Conservation (phyloP, 805 yeast species). For the Candida chauliodis region DNA sequence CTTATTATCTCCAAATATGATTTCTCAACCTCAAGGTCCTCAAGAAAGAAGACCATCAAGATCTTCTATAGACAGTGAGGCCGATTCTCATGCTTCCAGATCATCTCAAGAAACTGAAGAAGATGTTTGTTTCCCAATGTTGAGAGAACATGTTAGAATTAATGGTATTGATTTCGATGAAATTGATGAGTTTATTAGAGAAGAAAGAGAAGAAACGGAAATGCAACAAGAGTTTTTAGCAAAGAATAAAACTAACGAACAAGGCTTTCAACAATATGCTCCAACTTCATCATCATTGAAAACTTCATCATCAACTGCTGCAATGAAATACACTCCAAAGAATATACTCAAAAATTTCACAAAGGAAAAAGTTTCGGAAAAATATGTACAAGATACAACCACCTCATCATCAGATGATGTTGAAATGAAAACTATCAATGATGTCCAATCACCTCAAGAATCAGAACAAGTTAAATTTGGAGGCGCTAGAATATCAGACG, state of each 20-base stretch:
- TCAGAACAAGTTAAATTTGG: slow-evolving; percentile 40
- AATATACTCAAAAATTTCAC: slow-evolving; percentile 22
- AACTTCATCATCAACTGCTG: slow-evolving; percentile 32
- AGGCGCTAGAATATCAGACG: slow-evolving; percentile 30
- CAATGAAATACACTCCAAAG: slow-evolving; percentile 61
- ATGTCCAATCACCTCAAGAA: slow-evolving; percentile 9
- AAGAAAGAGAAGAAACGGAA: slow-evolving; percentile 48
- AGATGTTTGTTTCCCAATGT: slow-evolving; percentile 96
- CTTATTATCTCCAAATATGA: slow-evolving; percentile 20
- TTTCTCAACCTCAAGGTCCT: background rate
- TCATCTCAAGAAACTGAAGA: slow-evolving; percentile 91
- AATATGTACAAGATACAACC: slow-evolving; percentile 2
- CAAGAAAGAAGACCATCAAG: slow-evolving; percentile 32
- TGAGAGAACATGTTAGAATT: slow-evolving; percentile 53
- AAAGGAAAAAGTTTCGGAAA: background rate
- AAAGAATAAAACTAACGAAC: slow-evolving; percentile 15
- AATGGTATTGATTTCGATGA: slow-evolving; percentile 91
- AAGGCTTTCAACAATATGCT: background rate
- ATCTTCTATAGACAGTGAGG: slow-evolving; percentile 54
- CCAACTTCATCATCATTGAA: background rate
- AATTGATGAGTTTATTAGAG: slow-evolving; percentile 74
- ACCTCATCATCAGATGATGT: slow-evolving; percentile 5
- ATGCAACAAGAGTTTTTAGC: slow-evolving; percentile 23
- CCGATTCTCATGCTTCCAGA: slow-evolving; percentile 69
- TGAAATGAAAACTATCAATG: slow-evolving; percentile 5